phyloP scores from a whole-genome alignment of 2,329 filamentous ascomycete species.

The Xylaria sp. region DNA sequence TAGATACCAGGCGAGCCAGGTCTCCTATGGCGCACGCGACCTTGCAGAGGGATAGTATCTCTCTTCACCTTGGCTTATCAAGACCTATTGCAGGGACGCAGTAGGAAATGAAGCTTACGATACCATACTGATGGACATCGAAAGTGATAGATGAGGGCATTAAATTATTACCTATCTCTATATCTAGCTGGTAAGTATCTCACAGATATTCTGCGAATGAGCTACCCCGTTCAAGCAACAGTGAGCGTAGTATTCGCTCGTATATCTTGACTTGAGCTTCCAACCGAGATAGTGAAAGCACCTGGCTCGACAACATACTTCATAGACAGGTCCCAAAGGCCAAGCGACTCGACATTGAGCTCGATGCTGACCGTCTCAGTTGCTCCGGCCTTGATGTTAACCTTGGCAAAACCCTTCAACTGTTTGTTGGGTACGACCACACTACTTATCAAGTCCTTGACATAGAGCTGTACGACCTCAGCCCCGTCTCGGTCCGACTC shows the following conservation, averaged over 20 bases:
- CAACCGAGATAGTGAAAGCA: slow-evolving; percentile 71
- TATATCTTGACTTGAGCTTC: slow-evolving; percentile 68
- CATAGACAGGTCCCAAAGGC: slow-evolving; percentile 69
- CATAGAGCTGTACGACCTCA: slow-evolving; percentile 76
- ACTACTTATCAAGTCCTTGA: slow-evolving; percentile 70
- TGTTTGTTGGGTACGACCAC: slow-evolving; percentile 73
- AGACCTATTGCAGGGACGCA: background rate
- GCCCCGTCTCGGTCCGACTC: slow-evolving; percentile 66
- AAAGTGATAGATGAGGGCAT: slow-evolving; percentile 9
- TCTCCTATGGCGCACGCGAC: background rate
- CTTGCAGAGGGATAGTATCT: background rate
- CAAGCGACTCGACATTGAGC: slow-evolving; percentile 61
- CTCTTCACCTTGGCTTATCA: background rate
- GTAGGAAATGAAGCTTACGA: background rate
- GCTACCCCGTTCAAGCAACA: slow-evolving; percentile 50
- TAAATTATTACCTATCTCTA: slow-evolving; percentile 20
- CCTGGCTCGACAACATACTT: slow-evolving; percentile 80
- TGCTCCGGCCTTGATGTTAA: slow-evolving; percentile 68
- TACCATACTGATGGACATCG: background rate
- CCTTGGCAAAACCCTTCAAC: slow-evolving; percentile 76
- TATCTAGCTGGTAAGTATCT: background rate
- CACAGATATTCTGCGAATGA: background rate
- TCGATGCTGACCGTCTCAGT: slow-evolving; percentile 63
- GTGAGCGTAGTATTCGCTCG: slow-evolving; percentile 67
- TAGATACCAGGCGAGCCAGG: background rate